These are phyloP conservation scores for Lenwebbia sp. DNA, from an alignment of 345 rosid genomes.

Conservation along the genomic window DNA sequence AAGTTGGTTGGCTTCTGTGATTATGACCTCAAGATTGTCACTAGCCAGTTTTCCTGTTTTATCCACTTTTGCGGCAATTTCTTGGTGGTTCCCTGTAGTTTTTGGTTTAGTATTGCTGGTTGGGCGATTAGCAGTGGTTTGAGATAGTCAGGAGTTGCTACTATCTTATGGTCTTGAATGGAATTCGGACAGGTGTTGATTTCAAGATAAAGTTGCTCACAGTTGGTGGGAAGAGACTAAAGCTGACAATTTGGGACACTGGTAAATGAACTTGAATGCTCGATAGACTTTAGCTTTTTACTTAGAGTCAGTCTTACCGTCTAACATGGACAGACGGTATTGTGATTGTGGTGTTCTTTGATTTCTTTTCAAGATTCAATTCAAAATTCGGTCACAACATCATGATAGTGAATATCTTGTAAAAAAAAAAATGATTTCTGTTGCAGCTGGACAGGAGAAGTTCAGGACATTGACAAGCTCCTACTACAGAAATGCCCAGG, in stretches of 20 bases:
- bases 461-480: conserved; percentile 91
- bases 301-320: not conserved
- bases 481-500: conserved; percentile 90
- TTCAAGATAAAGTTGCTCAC: conserved; percentile 85
- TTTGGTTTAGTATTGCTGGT: not conserved
- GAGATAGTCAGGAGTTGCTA: not conserved
- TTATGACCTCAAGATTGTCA: not conserved
- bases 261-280: conserved; percentile 24
- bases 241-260: conserved; percentile 97
- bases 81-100: not conserved
- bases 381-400: not conserved
- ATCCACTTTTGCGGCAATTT: not conserved
- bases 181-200: conserved; percentile 62
- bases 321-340: not conserved
- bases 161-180: not conserved
- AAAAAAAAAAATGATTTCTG: not conserved
- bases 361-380: not conserved
- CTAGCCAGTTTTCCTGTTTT: not conserved
- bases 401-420: not conserved
- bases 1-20: not conserved
- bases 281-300: not conserved
- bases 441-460: conserved; percentile 96
- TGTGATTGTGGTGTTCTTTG: not conserved
- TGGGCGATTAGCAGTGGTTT: not conserved
- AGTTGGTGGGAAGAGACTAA: conserved; percentile 72